Conservation (phyloP, 2,329 filamentous ascomycete species). For the Aspergillus flavus region DNA sequence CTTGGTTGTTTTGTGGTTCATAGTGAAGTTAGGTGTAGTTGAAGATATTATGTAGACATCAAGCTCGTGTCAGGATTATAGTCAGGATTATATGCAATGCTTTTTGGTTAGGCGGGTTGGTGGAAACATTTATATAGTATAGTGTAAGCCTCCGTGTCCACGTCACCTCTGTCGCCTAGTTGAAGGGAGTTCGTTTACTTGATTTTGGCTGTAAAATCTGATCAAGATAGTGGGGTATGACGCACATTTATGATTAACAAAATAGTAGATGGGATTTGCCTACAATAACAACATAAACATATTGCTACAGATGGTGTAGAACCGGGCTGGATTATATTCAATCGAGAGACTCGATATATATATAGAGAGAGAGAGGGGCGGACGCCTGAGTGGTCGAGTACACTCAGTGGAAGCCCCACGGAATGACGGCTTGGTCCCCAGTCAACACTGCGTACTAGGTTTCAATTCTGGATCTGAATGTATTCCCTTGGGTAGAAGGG, state of each 20-base stretch:
- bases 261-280: not conserved
- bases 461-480: no score
- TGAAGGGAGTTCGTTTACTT: not conserved
- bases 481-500: no score
- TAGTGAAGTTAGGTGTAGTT: not conserved
- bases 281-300: not conserved
- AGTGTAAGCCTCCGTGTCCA: not conserved
- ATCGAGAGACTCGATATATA: no score
- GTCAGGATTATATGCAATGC: not conserved
- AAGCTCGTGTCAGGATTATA: not conserved
- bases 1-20: not conserved
- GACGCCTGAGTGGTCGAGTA: no score
- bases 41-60: not conserved
- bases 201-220: not conserved
- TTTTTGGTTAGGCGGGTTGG: not conserved
- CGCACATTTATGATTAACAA: accelerated
- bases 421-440: no score
- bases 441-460: no score
- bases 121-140: not conserved
- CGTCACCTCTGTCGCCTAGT: not conserved
- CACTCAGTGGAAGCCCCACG: no score
- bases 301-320: no score
- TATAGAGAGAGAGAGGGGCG: no score
- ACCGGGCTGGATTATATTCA: no score
- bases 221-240: no score